phyloP scores from a whole-genome alignment of 192 early-diverging fungal genomes.

The Backusella luteola region DNA sequence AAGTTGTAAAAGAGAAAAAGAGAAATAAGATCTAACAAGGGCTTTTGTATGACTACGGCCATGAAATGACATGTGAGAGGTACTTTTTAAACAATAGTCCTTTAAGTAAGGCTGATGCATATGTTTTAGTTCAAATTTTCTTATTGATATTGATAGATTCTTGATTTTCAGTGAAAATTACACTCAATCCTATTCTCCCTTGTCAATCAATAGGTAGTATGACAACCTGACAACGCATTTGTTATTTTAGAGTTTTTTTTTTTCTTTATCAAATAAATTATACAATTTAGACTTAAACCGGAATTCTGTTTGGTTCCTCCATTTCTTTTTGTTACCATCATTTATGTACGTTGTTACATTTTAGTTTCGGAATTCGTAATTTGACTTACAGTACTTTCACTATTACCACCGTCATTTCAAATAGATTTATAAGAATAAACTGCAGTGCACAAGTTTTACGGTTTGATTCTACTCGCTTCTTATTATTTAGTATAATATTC shows the following conservation, averaged over 20 bases:
- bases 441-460: neutral
- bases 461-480: neutral
- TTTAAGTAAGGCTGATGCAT: neutral
- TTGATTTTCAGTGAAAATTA: neutral
- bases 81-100: neutral
- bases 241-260: neutral
- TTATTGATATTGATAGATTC: neutral
- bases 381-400: neutral
- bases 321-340: neutral
- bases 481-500: neutral
- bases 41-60: neutral
- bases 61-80: neutral
- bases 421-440: neutral
- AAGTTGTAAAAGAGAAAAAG: neutral
- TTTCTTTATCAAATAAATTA: neutral
- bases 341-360: neutral
- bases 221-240: neutral
- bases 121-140: neutral
- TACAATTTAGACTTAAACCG: neutral
- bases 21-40: neutral
- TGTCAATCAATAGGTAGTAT: neutral
- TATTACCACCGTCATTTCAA: neutral
- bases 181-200: neutral
- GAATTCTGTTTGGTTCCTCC: neutral
- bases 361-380: constrained; percentile 1